Base-by-base conservation (phyloP, 2,329 filamentous ascomycete genomes). In the Polytolypa hystricis region DNA sequence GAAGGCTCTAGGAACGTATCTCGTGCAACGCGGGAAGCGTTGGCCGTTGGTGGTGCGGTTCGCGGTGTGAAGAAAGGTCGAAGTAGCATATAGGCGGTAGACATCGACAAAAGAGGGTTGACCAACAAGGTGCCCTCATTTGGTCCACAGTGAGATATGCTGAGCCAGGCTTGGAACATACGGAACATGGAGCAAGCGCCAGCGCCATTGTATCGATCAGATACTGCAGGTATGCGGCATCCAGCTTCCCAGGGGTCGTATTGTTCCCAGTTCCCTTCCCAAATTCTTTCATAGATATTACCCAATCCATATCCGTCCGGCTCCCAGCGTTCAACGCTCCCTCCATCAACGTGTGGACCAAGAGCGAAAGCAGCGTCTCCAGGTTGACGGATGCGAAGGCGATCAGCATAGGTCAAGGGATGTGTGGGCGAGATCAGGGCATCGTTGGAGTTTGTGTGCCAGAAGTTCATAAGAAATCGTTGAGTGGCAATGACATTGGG, bases 171-270 rank as follows among this genome's bases (percentile, higher is more conserved):
- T 60, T 95, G 87, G 57, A 84, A 89, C 70, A 85, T 81, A 26
- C 89, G 73, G 60, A 94, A 86, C 66, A 86, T 84, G 30, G 73
- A 80, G 60, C 84, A 93, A 1, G 82, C 78, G 0, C 87, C 86
- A 0, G 85, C 70, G 0, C 86, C 84, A 34, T 84, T 70, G 55
- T 95, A 91, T 21, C 87, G 62, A 56, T 94, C 80, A 42, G 74
- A 78, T 2, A 76, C 71, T 3, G 81, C 84, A 0, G 64, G 59
- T 0, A 89, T 67, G 3, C 87, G 73, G 5, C 73, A 71, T 44
- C 73, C 76, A 0, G 77, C 77, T 49, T 94, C 84, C 74, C 81
- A 95, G 0, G 85, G 75, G 50, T 95, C 83, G 51, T 84, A 87
- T 2, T 70, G 57, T 45, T 93, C 84, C 85, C 86, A 94, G 1